Base-by-base conservation (phyloP, 2,329 filamentous ascomycete genomes). In the Stagonosporopsis rhizophila region DNA sequence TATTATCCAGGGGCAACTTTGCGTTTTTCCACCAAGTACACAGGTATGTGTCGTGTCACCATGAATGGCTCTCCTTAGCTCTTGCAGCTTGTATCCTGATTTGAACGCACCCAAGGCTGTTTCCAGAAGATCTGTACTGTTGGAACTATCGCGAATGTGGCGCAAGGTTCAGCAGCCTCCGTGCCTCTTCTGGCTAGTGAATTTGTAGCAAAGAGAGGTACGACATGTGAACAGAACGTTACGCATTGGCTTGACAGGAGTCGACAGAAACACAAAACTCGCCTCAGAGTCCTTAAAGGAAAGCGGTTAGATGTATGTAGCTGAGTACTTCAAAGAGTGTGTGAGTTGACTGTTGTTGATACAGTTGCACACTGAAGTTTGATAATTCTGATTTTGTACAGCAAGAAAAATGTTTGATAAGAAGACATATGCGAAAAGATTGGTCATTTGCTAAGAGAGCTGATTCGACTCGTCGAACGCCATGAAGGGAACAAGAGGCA, bases 1-100 rank as follows among this genome's bases (percentile, higher is more conserved):
- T 44, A 56, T 52, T 56, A 52, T 23, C 37, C 37, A 47, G 25
- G 47, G 30, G 37, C 38, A 27, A 25, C 14, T 4, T 7, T 8
- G 1, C 9, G 37, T 44, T 52, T 44, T 56, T 56, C 53, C 53
- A 56, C 53, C 53, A 56, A 56, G 42, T 28, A 35, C 20, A 27
- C 28, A 30, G 15, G n/a, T 28, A 11, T 6, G 14, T 14, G 12
- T 34, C 3, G 25, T 39, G 34, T 44, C 22, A 53, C 51, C 9
- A 17, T 30, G 27, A 3, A 3, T 27, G 4, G 47, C n/a, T 35
- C 19, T 32, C 6, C 37, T 25, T 41, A 19, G 11, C n/a, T 35
- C 17, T 22, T 51, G 23, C 20, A 23, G n/a, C 12, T n/a, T 23
- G 30, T 20, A 28, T 15, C 19, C 8, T 30, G 7, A 1, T 4